Conservation (phyloP, 2,329 filamentous ascomycete species). For the Leptographium galeiforme region DNA sequence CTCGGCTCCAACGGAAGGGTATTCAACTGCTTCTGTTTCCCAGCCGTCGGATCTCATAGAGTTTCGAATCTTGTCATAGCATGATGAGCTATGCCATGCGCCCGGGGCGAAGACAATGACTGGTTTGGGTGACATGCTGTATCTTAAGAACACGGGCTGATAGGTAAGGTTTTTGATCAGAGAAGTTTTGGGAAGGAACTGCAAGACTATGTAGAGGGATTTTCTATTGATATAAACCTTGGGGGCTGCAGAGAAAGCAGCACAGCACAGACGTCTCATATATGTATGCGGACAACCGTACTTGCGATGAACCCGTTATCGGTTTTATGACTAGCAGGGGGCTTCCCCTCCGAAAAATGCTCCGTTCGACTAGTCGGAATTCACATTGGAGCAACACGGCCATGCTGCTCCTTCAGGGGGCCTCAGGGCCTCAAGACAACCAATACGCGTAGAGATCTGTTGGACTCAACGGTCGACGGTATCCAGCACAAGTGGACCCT, state of each 20-base stretch:
- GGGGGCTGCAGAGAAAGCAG: background rate
- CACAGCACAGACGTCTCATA: too few species aligned
- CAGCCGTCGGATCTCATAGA: conserved; percentile 16
- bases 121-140: conserved; percentile 13
- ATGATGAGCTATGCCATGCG: conserved; percentile 19
- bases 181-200: background rate
- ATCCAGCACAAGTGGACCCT: background rate
- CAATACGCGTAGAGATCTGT: too few species aligned
- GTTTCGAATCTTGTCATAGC: conserved; percentile 15
- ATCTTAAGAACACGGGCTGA: background rate
- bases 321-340: background rate
- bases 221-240: background rate
- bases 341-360: background rate
- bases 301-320: background rate
- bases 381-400: background rate
- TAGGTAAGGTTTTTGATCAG: background rate
- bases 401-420: background rate
- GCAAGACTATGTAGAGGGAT: background rate
- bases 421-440: background rate
- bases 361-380: background rate
- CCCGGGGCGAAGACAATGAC: conserved; percentile 19
- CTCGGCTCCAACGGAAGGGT: conserved; percentile 19
- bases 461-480: background rate
- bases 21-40: conserved; percentile 16
- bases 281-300: background rate